Evolutionary conservation across 1,284 basidiomycete genomes (phyloP).

Genomic region (Marasmius tenuissimus): DNA sequence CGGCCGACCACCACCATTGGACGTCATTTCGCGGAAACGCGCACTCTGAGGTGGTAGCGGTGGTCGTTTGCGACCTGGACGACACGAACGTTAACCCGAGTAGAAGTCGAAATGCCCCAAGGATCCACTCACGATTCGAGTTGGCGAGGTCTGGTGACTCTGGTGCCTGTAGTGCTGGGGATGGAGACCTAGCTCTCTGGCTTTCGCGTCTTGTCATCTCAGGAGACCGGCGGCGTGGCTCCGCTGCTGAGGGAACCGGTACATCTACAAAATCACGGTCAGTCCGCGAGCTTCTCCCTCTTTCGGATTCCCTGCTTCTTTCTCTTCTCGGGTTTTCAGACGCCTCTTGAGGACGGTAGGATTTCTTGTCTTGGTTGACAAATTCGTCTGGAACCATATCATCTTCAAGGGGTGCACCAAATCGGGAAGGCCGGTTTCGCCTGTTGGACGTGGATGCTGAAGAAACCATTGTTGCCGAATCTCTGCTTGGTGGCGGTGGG

Average conservation of each 20-base stretch:
- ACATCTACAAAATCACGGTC: background rate
- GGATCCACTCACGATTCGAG: background rate
- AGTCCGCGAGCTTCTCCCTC: background rate
- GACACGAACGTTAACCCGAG: background rate
- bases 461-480: background rate
- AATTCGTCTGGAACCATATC: background rate
- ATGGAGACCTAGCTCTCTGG: background rate
- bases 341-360: background rate
- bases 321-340: background rate
- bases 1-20: background rate
- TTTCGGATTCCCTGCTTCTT: background rate
- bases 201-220: background rate
- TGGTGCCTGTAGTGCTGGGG: background rate
- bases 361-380: background rate
- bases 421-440: background rate
- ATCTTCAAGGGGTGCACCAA: background rate
- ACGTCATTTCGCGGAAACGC: conserved; percentile 25
- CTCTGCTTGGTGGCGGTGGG: background rate
- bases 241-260: background rate
- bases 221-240: background rate
- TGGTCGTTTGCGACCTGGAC: background rate
- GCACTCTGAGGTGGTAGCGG: conserved; percentile 29
- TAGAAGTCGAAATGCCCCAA: background rate
- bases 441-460: background rate
- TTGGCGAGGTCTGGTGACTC: background rate